Base-by-base conservation (phyloP, 2,329 filamentous ascomycete genomes). In the Ceratocystis papillata region DNA sequence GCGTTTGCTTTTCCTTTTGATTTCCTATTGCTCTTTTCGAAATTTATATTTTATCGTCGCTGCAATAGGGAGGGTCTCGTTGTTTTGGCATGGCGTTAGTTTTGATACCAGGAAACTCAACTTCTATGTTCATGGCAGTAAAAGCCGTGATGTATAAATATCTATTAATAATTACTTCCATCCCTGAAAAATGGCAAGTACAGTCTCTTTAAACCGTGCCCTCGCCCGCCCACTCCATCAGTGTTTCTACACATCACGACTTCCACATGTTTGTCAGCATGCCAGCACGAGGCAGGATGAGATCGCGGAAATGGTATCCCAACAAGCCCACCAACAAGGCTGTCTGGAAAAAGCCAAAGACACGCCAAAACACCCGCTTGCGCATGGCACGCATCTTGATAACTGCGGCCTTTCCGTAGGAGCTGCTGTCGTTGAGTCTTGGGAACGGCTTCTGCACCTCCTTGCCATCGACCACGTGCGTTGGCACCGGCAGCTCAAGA, bases 401-500 rank as follows among this genome's bases (percentile, higher is more conserved):
- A n/a, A 28, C n/a, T 10, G 48, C 53, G 0, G 65, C 63, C 41
- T 61, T 62, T 59, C 62, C 46, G 37, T 69, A 70, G 55, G 61
- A 63, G 10, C 62, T 65, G 6, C 65, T 66, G 44, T 71, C 70
- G 48, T 71, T 71, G 22, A 70, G 60, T 28, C 69, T 44, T 2
- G 70, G 70, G 57, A 71, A 71, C 44, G 69, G 67, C 63, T 67
- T 67, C 69, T 61, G 59, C 6, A 69, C 68, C 46, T 67, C 55
- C 28, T 68, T 48, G 3, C 68, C 70, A 65, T 67, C 55, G 1
- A 70, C 70, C n/a, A 76, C 73, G 45, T 73, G 72, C 69, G 65
- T 70, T 1, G 78, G 78, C 44, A 77, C 70, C 0, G 74, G 71
- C 53, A 77, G 74, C 6, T 70, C 73, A 1, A 79, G 71, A 50